Percentiles rank a stretch among this genome's conserved stretches.
phyloP scores from a whole-genome alignment of 2,329 filamentous ascomycete species.

The Fusarium sp. region DNA sequence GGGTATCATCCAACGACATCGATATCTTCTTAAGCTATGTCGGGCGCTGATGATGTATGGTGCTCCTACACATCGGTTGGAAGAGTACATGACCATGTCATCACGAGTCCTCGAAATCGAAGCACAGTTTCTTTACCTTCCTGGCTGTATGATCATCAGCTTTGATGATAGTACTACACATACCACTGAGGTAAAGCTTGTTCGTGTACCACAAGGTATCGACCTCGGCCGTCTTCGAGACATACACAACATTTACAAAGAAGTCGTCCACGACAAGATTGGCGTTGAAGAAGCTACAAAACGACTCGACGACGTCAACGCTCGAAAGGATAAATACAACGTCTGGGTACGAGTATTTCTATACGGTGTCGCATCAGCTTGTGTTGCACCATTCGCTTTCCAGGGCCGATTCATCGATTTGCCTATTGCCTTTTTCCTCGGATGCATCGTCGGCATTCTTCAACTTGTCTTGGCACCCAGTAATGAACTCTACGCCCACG shows the following conservation, averaged over 20 bases:
- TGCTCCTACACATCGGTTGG: slow-evolving; percentile 89
- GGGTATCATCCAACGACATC: slow-evolving; percentile 80
- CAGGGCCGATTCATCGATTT: slow-evolving; percentile 81
- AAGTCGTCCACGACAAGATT: slow-evolving; percentile 83
- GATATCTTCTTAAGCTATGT: slow-evolving; percentile 87
- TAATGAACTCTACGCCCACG: slow-evolving; percentile 75
- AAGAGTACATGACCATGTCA: slow-evolving; percentile 93
- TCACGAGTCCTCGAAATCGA: slow-evolving; percentile 90
- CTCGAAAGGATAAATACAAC: slow-evolving; percentile 60
- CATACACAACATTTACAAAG: slow-evolving; percentile 82
- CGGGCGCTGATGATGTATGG: slow-evolving; percentile 90
- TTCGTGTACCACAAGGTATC: slow-evolving; percentile 75
- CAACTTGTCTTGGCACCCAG: slow-evolving; percentile 80
- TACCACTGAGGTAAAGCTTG: slow-evolving; percentile 83
- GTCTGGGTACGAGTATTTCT: slow-evolving; percentile 71
- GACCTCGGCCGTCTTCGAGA: slow-evolving; percentile 81
- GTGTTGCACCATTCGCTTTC: slow-evolving; percentile 85
- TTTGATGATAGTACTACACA: slow-evolving; percentile 82
- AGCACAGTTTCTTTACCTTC: slow-evolving; percentile 89
- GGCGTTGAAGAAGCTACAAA: slow-evolving; percentile 76
- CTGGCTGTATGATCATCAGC: slow-evolving; percentile 93
- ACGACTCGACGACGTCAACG: slow-evolving; percentile 68
- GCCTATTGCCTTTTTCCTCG: slow-evolving; percentile 80
- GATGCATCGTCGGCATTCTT: slow-evolving; percentile 78
- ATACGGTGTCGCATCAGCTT: slow-evolving; percentile 81